phyloP scores from a whole-genome alignment of 129 eudicot genomes.

The Artemisia annua region DNA sequence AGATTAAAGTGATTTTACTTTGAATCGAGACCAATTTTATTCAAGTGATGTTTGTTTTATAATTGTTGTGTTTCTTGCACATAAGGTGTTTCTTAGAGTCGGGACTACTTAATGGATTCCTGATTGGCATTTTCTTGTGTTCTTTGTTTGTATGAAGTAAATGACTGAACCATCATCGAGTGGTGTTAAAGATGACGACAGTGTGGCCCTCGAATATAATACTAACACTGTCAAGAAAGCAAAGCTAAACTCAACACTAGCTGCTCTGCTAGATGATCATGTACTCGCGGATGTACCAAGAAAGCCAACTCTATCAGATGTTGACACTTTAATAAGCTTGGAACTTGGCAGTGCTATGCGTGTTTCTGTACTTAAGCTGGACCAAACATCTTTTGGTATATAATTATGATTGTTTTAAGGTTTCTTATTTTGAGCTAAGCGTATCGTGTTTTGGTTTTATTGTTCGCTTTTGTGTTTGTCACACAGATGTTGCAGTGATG shows the following conservation, averaged over 20 bases:
- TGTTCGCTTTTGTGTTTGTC: too few species aligned
- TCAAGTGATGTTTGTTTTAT: background rate
- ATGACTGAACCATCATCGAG: slow-evolving; percentile 28
- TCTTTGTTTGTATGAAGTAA: background rate
- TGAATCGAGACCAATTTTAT: too few species aligned
- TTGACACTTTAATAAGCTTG: too few species aligned
- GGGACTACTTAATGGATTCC: too few species aligned
- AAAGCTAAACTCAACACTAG: slow-evolving; percentile 62
- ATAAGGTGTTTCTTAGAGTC: slow-evolving; percentile 11
- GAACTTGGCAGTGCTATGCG: too few species aligned
- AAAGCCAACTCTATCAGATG: slow-evolving; percentile 69
- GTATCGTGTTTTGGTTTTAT: too few species aligned
- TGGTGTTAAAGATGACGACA: slow-evolving; percentile 38
- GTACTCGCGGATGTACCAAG: slow-evolving; percentile 74
- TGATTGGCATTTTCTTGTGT: background rate
- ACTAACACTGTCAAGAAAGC: slow-evolving; percentile 59
- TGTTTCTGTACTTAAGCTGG: too few species aligned
- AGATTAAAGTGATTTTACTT: too few species aligned
- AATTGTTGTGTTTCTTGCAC: slow-evolving; percentile 9
- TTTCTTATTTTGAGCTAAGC: too few species aligned
- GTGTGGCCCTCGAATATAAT: slow-evolving; percentile 43
- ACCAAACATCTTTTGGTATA: too few species aligned
- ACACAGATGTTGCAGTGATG: too few species aligned
- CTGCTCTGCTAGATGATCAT: slow-evolving; percentile 78
- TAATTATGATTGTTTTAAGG: too few species aligned